Conservation (phyloP, 768 basidiomycete species). For the Lentinus brumalis region DNA sequence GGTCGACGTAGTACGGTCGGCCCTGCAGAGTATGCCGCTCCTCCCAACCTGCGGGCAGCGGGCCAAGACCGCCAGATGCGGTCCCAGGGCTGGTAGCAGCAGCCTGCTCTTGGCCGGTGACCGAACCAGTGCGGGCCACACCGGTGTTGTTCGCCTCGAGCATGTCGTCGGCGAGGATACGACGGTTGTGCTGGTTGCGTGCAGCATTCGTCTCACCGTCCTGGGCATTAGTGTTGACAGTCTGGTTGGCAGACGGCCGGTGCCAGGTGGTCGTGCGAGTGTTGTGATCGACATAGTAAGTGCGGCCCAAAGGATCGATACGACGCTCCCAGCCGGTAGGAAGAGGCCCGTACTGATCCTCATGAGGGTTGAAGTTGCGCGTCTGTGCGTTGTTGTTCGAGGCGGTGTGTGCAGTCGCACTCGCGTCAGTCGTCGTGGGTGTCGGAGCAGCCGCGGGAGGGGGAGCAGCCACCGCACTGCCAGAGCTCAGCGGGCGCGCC, state of each 20-base stretch:
- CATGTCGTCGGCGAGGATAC: constrained; percentile 82
- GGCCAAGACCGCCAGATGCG: constrained; percentile 73
- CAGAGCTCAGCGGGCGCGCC: constrained; percentile 41
- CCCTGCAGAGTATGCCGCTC: constrained; percentile 99
- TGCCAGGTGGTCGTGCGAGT: constrained; percentile 98
- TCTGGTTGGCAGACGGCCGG: constrained; percentile 78
- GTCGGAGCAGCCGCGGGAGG: constrained; percentile 26
- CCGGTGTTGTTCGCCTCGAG: constrained; percentile 64
- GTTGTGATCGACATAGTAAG: constrained; percentile 99
- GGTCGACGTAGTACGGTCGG: constrained; percentile 98
- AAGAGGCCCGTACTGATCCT: constrained; percentile 91
- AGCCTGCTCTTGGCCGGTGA: constrained; percentile 30
- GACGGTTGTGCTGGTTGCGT: constrained; percentile 82
- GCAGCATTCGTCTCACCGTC: constrained; percentile 83
- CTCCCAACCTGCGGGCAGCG: constrained; percentile 97
- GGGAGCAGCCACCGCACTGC: constrained; percentile 25
- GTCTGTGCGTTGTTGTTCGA: constrained; percentile 46
- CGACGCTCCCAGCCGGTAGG: constrained; percentile 96
- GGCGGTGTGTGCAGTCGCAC: constrained; percentile 35
- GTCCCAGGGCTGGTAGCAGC: constrained; percentile 54
- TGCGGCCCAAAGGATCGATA: constrained; percentile 92
- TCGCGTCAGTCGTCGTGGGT: constrained; percentile 38
- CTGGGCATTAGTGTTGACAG: constrained; percentile 69
- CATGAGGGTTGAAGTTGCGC: constrained; percentile 91
- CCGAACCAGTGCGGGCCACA: constrained; percentile 26